phyloP scores from a whole-genome alignment of 345 rosid genomes.

The Ceriops decandra region DNA sequence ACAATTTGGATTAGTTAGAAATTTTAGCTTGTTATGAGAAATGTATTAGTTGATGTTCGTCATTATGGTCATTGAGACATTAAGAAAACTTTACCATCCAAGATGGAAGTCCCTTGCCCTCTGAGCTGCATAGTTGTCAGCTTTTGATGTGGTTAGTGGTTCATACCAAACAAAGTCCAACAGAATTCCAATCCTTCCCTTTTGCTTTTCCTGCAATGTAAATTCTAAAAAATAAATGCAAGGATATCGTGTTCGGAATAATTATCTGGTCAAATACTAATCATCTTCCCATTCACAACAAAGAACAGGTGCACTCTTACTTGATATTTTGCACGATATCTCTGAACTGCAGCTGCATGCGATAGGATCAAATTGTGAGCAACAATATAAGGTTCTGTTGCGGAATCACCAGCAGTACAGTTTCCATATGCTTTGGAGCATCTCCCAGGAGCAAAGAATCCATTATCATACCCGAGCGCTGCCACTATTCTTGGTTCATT shows the following conservation, averaged over 20 bases:
- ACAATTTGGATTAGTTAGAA: too few species aligned
- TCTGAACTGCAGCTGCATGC: slow-evolving; percentile 73
- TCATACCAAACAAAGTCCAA: slow-evolving; percentile 96
- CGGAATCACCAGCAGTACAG: slow-evolving; percentile 77
- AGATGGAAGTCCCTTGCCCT: slow-evolving; percentile 93
- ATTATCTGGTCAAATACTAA: background rate
- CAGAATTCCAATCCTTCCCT: slow-evolving; percentile 86
- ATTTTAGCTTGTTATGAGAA: too few species aligned
- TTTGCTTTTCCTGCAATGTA: slow-evolving; percentile 54
- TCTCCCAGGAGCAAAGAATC: slow-evolving; percentile 77
- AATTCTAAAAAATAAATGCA: background rate
- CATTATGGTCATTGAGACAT: background rate
- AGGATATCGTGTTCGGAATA: background rate
- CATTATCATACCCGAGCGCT: slow-evolving; percentile 85
- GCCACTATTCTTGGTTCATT: slow-evolving; percentile 92
- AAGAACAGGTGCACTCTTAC: slow-evolving; percentile 20
- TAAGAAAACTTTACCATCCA: slow-evolving; percentile 59
- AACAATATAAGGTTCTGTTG: slow-evolving; percentile 82
- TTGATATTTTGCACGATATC: slow-evolving; percentile 79
- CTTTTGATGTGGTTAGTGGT: slow-evolving; percentile 83
- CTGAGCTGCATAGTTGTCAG: slow-evolving; percentile 86
- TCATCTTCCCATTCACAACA: background rate
- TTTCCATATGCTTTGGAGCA: slow-evolving; percentile 87
- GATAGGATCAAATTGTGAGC: slow-evolving; percentile 83
- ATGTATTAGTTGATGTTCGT: background rate